These are phyloP conservation scores for Ogataea allantospora DNA, from an alignment of 805 yeast species.

Conservation along the genomic window DNA sequence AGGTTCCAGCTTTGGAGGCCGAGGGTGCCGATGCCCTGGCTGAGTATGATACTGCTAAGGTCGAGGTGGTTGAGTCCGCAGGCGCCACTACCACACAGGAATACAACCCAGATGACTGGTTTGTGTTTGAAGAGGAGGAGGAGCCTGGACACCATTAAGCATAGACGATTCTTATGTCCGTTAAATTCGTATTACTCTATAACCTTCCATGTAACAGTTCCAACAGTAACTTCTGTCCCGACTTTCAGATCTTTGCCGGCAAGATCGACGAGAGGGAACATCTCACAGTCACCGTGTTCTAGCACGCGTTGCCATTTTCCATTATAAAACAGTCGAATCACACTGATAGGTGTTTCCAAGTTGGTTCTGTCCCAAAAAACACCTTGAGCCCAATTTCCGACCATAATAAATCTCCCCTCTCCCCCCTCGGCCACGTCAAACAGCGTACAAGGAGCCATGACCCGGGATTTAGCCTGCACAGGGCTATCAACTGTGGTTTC, in stretches of 20 bases:
- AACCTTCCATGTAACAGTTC: slow-evolving; percentile 23
- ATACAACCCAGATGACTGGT: slow-evolving; percentile 67
- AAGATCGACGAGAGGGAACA: slow-evolving; percentile 14
- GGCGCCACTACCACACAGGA: slow-evolving; percentile 45
- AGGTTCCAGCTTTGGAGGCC: slow-evolving; percentile 68
- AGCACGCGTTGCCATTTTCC: slow-evolving; percentile 15
- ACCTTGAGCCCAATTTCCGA: slow-evolving; percentile 56
- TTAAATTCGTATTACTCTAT: slow-evolving; percentile 16
- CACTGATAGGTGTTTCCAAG: slow-evolving; percentile 23
- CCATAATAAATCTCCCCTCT: slow-evolving; percentile 44
- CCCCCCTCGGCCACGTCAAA: slow-evolving; percentile 25
- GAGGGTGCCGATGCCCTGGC: slow-evolving; percentile 63
- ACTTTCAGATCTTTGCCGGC: slow-evolving; percentile 1
- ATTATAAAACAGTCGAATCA: slow-evolving; percentile 19
- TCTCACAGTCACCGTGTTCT: slow-evolving; percentile 18
- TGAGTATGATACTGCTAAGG: slow-evolving; percentile 66
- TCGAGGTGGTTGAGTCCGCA: slow-evolving; percentile 64
- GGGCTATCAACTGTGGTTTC: slow-evolving; percentile 30
- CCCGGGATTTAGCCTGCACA: slow-evolving; percentile 10
- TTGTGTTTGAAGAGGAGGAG: slow-evolving; percentile 72
- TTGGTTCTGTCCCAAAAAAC: slow-evolving; percentile 36
- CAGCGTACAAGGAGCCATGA: slow-evolving; percentile 16
- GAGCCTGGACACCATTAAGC: slow-evolving; percentile 45
- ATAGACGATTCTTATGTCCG: slow-evolving; percentile 7
- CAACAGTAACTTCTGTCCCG: slow-evolving; percentile 12